Conservation (phyloP, 2,329 filamentous ascomycete species). For the Penicillium occitanis region DNA sequence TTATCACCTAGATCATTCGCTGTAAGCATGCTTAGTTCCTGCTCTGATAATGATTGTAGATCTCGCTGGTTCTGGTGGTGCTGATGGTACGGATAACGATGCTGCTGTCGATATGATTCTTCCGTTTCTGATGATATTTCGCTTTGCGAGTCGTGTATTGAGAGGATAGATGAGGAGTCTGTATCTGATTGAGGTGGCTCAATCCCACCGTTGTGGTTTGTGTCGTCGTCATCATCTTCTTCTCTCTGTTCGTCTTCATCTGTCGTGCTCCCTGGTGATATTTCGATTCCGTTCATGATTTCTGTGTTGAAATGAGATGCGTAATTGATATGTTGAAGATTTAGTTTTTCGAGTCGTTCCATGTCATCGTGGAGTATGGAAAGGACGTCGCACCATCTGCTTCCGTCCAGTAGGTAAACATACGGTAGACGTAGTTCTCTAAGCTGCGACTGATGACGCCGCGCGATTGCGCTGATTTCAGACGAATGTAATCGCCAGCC, state of each 20-base stretch:
- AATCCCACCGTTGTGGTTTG: slow-evolving; percentile 14
- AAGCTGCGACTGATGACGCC: slow-evolving; percentile 57
- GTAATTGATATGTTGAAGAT: slow-evolving; percentile 63
- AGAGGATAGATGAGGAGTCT: slow-evolving; percentile 22
- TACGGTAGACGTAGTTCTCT: slow-evolving; percentile 60
- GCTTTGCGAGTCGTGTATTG: slow-evolving; percentile 17
- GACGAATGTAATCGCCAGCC: slow-evolving; percentile 61
- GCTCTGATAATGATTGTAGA: slow-evolving; percentile 23
- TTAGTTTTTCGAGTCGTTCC: slow-evolving; percentile 60
- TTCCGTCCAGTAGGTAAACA: slow-evolving; percentile 61
- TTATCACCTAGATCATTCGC: slow-evolving; percentile 40
- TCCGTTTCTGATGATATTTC: slow-evolving; percentile 19
- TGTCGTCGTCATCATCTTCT: slow-evolving; percentile 18
- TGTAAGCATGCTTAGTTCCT: slow-evolving; percentile 30
- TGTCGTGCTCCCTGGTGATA: slow-evolving; percentile 18
- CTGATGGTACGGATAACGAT: slow-evolving; percentile 15
- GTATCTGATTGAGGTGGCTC: slow-evolving; percentile 14
- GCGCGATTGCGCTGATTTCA: slow-evolving; percentile 60
- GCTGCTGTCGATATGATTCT: slow-evolving; percentile 16
- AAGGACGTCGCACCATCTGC: slow-evolving; percentile 62
- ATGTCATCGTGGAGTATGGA: slow-evolving; percentile 57
- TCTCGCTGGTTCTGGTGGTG: slow-evolving; percentile 2
- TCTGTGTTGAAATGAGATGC: slow-evolving; percentile 53
- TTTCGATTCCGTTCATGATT: slow-evolving; percentile 27
- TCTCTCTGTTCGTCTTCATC: slow-evolving; percentile 15